Evolutionary conservation across 2,329 filamentous ascomycete genomes (phyloP), one percentile per base, ranked within the genome.

Genomic region (Exophiala sp.): DNA sequence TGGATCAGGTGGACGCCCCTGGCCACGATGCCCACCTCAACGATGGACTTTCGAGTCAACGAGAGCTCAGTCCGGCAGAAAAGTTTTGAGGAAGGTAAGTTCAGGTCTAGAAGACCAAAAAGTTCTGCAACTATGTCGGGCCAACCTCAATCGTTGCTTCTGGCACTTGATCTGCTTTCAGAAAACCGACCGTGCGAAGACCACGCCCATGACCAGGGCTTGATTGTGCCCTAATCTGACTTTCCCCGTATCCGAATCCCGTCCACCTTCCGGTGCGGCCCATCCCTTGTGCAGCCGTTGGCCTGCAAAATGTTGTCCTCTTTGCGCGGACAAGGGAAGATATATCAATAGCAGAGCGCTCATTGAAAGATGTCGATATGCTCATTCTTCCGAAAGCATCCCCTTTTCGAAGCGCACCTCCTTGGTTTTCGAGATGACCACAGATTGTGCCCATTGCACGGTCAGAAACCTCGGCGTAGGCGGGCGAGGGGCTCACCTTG

Each of bases 401-500:
- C 21, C n/a, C 11, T 37, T 19, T 14, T n/a, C 21, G 21, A 24
- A 11, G 4, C n/a, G 24, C 9, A 5, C 38, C n/a, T 5, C 11
- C n/a, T n/a, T 24, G n/a, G 3, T 14, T 27, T 11, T 48, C 38
- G 45, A 27, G 2, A 57, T 52, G 48, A 29, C 45, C 10, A 18
- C 13, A 40, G 38, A 19, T 16, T 48, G 39, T 39, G 7, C 43
- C 16, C 18, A 42, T 40, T 53, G 49, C 22, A 23, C 23, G 5
- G 19, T 37, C 16, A 16, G 14, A n/a, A 48, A 38, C 24, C 42
- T 47, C 29, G 53, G 53, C 4, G 40, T 63, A 23, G 46, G 52
- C 13, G 59, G 53, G n/a, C 54, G 58, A 2, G 60, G 56, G 9
- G 44, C 48, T 37, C 48, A 57, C 40, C 49, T 64, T 8, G 58